These are phyloP conservation scores for Diutina siamensis DNA, from an alignment of 1,139 yeast species.

Conservation along the genomic window DNA sequence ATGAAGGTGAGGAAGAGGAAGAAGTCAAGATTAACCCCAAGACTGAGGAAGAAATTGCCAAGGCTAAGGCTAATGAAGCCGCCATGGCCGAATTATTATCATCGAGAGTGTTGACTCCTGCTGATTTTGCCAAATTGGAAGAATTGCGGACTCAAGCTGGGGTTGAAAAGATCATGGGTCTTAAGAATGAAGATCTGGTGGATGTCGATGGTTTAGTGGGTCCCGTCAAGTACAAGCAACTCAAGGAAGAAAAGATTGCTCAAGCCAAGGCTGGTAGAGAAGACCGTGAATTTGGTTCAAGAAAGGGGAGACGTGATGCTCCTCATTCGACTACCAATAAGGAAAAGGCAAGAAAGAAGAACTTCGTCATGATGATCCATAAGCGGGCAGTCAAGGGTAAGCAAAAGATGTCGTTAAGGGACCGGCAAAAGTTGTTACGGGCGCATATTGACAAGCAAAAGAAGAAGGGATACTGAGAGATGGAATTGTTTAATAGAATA, in stretches of 20 bases:
- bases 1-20: not conserved
- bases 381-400: slow-evolving; percentile 91
- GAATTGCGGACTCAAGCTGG: slow-evolving; percentile 81
- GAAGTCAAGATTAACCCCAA: slow-evolving; percentile 10
- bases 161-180: slow-evolving; percentile 63
- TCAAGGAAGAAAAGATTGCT: slow-evolving; percentile 83
- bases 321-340: slow-evolving; percentile 87
- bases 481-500: not conserved
- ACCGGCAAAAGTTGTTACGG: slow-evolving; percentile 72
- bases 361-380: slow-evolving; percentile 97
- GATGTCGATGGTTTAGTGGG: slow-evolving; percentile 78
- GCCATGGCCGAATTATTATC: slow-evolving; percentile 54
- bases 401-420: slow-evolving; percentile 78
- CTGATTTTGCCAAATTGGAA: slow-evolving; percentile 90
- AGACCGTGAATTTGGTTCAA: slow-evolving; percentile 84
- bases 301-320: slow-evolving; percentile 68
- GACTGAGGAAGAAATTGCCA: slow-evolving; percentile 13
- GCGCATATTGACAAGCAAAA: slow-evolving; percentile 86
- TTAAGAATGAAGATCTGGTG: slow-evolving; percentile 69
- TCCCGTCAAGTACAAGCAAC: slow-evolving; percentile 71
- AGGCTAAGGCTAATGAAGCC: slow-evolving; percentile 14
- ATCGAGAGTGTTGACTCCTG: slow-evolving; percentile 80
- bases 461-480: slow-evolving; percentile 35
- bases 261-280: slow-evolving; percentile 84
- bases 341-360: slow-evolving; percentile 97